Evolutionary conservation across 352 stramenopile species (phyloP), one percentile per base, ranked within the genome.

Genomic region (Phytophthora chlamydospora): DNA sequence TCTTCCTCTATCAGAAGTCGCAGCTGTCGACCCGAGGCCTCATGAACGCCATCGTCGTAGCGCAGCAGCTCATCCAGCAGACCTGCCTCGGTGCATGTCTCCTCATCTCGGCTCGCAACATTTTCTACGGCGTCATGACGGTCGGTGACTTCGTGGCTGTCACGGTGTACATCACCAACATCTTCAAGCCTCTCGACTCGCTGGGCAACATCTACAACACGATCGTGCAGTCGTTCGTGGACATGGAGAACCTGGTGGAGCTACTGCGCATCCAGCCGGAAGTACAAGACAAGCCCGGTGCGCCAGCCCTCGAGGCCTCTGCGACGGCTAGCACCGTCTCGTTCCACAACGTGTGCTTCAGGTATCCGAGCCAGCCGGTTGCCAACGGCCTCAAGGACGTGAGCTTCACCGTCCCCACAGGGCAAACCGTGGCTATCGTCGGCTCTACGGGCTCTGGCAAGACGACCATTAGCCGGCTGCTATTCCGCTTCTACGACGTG

Each of bases 401-500:
- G 31, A 84, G 59, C 42, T 89, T 93, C 35, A 73, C 53, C 6
- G 76, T 93, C 7, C 68, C 78, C 0, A 80, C 76, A 13, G 84
- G 96, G 13, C 91, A 96, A 27, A 98, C 91, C 0, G 92, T 94
- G 6, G 97, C 96, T 27, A 91, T 99, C 40, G 97, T 99, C 0
- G 97, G 97, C 21, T 71, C 85, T 2, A 98, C 91, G 1, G 78
- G 93, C 29, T 85, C 88, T 14, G 92, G 96, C 55, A 98, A 98
- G 66, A 98, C 95, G 13, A 99, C 96, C 19, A 89, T 98, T 42
- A 94, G 81, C 13, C 88, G 96, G 14, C 68, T 99, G 21, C 71
- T 99, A 2, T 98, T 98, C 73, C 85, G 96, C 32, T 98, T 99
- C 67, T 99, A 98, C 70, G 95, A 99, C 61, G 78, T 98, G 1